Base-by-base conservation (phyloP, 2,329 filamentous ascomycete species). In the Ophiobolus disseminans region DNA sequence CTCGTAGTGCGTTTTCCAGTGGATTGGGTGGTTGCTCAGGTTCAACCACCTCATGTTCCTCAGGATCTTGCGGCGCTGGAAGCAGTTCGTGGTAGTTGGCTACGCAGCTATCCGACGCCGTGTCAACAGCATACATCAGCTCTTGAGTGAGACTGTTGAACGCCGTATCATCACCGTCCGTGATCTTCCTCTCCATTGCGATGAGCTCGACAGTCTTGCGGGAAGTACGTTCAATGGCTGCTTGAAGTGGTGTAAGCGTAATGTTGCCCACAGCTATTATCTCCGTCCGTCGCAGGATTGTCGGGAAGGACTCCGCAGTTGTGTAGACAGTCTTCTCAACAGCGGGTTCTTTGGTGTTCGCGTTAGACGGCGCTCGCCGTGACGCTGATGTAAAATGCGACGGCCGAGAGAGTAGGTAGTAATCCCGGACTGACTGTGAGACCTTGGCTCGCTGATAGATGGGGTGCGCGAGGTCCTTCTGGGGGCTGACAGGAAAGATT, bases 391-490 rank as follows among this genome's bases (percentile, higher is more conserved):
- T 89, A 72, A 97, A 97, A 17, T 80, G 79, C 40, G 85, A 84
- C n/a, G 91, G 90, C 46, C 89, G 83, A 0, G 89, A 87, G 0
- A 90, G 86, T 5, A 97, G 79, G 7, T 94, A 80, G 68, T 95
- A 94, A 63, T 97, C 93, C n/a, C 91, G 82, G 41, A 95, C 88
- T 1, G 88, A 84, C 47, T 90, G 86, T 1, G 89, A 86, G 3
- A 97, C 88, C 55, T 91, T 87, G n/a, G 89, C 84, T 21, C 92
- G 86, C 73, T 96, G 92, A 72, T 90, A 96, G 19, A 97, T 88
- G 14, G 87, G 88, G 69, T 97, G 91, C 1, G 77, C 76, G 21
- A 95, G 79, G 66, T 97, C 89, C 34, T 91, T 90, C 72, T 96
- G 88, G 2, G 90, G 86, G 43, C 85, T 91, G 42, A 97, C 84